These are phyloP conservation scores for Crataegus laevigata DNA, from an alignment of 306 rosid species.

Conservation along the genomic window DNA sequence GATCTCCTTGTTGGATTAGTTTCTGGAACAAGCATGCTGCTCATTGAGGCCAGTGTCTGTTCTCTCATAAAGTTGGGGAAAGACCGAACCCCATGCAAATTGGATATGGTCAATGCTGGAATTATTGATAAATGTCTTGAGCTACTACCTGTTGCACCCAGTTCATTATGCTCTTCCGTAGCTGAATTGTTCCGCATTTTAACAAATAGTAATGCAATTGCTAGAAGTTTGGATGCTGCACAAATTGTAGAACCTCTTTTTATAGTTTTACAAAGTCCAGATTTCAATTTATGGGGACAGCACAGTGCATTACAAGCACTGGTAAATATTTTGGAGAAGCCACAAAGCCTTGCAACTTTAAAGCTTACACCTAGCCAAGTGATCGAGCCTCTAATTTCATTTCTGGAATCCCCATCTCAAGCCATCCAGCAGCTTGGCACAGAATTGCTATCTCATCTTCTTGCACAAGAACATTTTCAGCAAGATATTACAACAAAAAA, in stretches of 20 bases:
- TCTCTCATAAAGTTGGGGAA: slow-evolving; percentile 84
- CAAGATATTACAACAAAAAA: slow-evolving; percentile 89
- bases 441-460: slow-evolving; percentile 87
- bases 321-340: slow-evolving; percentile 96
- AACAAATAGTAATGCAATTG: slow-evolving; percentile 84
- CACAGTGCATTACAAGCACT: slow-evolving; percentile 98
- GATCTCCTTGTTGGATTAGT: slow-evolving; percentile 81
- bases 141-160: slow-evolving; percentile 69
- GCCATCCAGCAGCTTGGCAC: slow-evolving; percentile 99
- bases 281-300: slow-evolving; percentile 92
- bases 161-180: slow-evolving; percentile 82
- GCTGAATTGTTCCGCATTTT: slow-evolving; percentile 92
- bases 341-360: slow-evolving; percentile 84
- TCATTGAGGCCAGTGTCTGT: slow-evolving; percentile 70
- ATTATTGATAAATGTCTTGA: slow-evolving; percentile 69
- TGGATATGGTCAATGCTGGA: slow-evolving; percentile 82
- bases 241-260: slow-evolving; percentile 92
- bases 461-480: slow-evolving; percentile 94
- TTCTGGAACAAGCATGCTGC: slow-evolving; percentile 67
- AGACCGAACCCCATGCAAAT: slow-evolving; percentile 75
- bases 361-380: slow-evolving; percentile 94
- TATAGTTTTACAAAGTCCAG: slow-evolving; percentile 70
- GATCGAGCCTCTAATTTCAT: slow-evolving; percentile 82
- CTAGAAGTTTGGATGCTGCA: slow-evolving; percentile 86
- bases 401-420: slow-evolving; percentile 88